Evolutionary conservation across 1,284 basidiomycete species (phyloP).

Genomic region (Stygiomarasmius scandens): DNA sequence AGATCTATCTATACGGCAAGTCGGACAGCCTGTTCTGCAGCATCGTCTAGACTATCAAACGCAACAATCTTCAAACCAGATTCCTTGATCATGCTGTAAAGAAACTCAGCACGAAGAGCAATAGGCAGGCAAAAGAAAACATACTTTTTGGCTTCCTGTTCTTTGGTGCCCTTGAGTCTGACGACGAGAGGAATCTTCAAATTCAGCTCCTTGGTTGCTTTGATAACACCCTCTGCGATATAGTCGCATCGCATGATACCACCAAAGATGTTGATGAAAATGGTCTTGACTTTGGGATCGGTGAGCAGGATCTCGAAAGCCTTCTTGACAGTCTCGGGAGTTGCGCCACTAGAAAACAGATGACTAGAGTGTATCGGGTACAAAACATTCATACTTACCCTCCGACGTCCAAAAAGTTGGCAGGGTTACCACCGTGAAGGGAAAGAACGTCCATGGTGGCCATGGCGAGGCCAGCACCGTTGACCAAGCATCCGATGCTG

Average conservation of each 20-base stretch:
- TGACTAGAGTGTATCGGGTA: constrained; percentile 15
- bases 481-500: constrained; percentile 96
- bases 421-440: constrained; percentile 93
- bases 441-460: constrained; percentile 99
- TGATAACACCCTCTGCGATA: constrained; percentile 97
- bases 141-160: constrained; percentile 92
- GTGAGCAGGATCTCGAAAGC: constrained; percentile 95
- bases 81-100: constrained; percentile 81
- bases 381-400: constrained; percentile 56
- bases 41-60: constrained; percentile 85
- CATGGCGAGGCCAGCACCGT: constrained; percentile 99
- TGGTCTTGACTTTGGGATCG: constrained; percentile 94
- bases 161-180: constrained; percentile 95
- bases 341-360: constrained; percentile 73
- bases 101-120: constrained; percentile 4
- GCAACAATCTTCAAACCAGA: constrained; percentile 93
- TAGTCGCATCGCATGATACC: constrained; percentile 99
- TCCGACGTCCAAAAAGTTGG: constrained; percentile 98
- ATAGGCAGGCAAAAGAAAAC: constrained; percentile 30
- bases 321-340: constrained; percentile 98
- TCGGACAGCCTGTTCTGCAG: constrained; percentile 84
- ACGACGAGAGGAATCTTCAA: constrained; percentile 91
- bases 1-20: constrained; percentile 48
- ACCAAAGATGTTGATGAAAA: constrained; percentile 98
- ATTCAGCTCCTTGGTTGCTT: constrained; percentile 90